Conservation (phyloP, 306 rosid genomes). For the Vigna reflexopilosa region DNA sequence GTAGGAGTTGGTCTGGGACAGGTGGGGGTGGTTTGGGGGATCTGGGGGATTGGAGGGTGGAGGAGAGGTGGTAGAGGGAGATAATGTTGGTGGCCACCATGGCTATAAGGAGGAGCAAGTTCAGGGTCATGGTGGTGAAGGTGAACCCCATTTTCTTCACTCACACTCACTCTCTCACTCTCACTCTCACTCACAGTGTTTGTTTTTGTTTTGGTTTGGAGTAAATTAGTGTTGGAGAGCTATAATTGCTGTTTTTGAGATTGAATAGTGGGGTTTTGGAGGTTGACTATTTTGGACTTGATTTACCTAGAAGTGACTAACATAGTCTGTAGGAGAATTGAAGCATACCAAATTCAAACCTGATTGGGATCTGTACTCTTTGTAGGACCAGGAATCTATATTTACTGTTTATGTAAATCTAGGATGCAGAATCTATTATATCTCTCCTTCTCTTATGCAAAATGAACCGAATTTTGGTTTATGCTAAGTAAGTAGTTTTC, state of each 20-base stretch:
- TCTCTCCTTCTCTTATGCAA: neutral
- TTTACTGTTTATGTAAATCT: constrained; percentile 31
- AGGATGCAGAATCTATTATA: constrained; percentile 24
- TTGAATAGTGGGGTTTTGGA: constrained; percentile 32
- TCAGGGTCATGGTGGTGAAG: constrained; percentile 86
- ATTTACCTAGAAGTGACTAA: neutral
- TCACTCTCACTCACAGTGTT: neutral
- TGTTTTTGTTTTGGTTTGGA: constrained; percentile 6
- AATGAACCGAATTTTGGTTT: neutral
- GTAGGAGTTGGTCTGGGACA: constrained; percentile 83
- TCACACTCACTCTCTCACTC: neutral
- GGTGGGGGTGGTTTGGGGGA: constrained; percentile 54
- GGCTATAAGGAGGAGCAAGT: constrained; percentile 76
- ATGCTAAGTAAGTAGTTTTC: neutral
- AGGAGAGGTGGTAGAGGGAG: constrained; percentile 89
- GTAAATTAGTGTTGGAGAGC: constrained; percentile 12
- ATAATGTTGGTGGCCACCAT: constrained; percentile 98
- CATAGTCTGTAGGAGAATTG: neutral
- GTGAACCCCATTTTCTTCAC: constrained; percentile 68
- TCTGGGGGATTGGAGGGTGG: constrained; percentile 67
- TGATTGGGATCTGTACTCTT: neutral
- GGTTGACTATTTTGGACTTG: constrained; percentile 24
- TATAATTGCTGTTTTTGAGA: neutral
- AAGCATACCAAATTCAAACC: neutral
- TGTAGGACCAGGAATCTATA: constrained; percentile 28